These are phyloP conservation scores for Lactarius sanguifluus DNA, from an alignment of 768 basidiomycete species.

Conservation along the genomic window DNA sequence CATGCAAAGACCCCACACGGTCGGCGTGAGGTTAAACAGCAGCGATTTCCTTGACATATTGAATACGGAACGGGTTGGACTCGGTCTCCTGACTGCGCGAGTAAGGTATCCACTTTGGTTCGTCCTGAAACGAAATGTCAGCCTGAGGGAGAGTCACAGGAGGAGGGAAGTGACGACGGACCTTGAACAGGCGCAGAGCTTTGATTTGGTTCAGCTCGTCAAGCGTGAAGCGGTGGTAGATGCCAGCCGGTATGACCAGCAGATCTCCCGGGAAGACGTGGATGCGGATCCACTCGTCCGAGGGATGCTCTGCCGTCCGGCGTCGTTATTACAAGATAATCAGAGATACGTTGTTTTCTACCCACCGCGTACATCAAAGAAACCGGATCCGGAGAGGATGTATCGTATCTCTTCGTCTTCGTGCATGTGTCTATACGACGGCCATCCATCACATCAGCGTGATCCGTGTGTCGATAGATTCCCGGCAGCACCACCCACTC, in stretches of 20 bases:
- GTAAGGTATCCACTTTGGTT: conserved; percentile 87
- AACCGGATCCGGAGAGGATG: conserved; percentile 82
- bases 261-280: conserved; percentile 77
- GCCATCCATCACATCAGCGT: too few species aligned
- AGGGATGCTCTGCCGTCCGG: conserved; percentile 53
- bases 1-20: background rate
- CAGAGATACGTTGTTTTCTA: background rate
- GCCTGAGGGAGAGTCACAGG: background rate
- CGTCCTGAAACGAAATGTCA: conserved; percentile 56
- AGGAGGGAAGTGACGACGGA: conserved; percentile 32
- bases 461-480: background rate
- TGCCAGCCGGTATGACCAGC: conserved; percentile 83
- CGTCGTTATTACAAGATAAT: background rate
- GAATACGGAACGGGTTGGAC: conserved; percentile 56
- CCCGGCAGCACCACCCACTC: conserved; percentile 64
- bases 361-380: conserved; percentile 88
- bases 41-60: conserved; percentile 47
- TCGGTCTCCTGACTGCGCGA: conserved; percentile 66
- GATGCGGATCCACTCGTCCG: conserved; percentile 80
- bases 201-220: conserved; percentile 72
- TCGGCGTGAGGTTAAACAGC: background rate
- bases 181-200: conserved; percentile 85
- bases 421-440: conserved; percentile 71
- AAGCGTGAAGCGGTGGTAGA: conserved; percentile 94
- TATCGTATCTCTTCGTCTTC: conserved; percentile 97